These are phyloP conservation scores for Gyrodon lividus DNA, from an alignment of 768 basidiomycete species.

Conservation along the genomic window DNA sequence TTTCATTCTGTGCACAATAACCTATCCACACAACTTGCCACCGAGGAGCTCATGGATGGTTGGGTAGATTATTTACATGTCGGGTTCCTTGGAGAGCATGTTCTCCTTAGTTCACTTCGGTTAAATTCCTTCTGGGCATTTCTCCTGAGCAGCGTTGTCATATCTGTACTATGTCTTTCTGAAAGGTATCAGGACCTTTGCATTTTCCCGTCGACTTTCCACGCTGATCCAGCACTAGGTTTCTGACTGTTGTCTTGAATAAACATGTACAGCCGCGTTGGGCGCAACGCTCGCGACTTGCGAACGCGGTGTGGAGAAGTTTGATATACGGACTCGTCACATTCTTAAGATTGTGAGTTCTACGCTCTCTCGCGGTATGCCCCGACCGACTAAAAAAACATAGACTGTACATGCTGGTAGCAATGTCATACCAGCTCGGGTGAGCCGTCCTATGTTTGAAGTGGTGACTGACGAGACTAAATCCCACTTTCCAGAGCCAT, in stretches of 20 bases:
- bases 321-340: conserved; percentile 57
- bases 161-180: conserved; percentile 45
- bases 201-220: background rate
- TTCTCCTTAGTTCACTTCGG: conserved; percentile 40
- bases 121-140: conserved; percentile 53
- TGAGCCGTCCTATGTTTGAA: conserved; percentile 34
- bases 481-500: conserved; percentile 20
- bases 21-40: background rate
- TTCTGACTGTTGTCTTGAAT: conserved; percentile 48
- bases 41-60: conserved; percentile 36
- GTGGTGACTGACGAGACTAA: background rate
- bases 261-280: conserved; percentile 47
- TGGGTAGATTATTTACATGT: conserved; percentile 49
- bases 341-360: conserved; percentile 57
- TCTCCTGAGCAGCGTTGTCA: conserved; percentile 43
- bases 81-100: conserved; percentile 43
- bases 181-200: conserved; percentile 50
- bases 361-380: background rate
- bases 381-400: conserved; percentile 1
- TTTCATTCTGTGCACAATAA: no score
- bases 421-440: conserved; percentile 73
- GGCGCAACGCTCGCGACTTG: conserved; percentile 41
- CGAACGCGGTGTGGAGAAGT: conserved; percentile 52
- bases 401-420: conserved; percentile 71
- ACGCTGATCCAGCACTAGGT: conserved; percentile 32